Evolutionary conservation across 2,329 filamentous ascomycete species (phyloP).

Genomic region (Arthrobotrys entomopaga): DNA sequence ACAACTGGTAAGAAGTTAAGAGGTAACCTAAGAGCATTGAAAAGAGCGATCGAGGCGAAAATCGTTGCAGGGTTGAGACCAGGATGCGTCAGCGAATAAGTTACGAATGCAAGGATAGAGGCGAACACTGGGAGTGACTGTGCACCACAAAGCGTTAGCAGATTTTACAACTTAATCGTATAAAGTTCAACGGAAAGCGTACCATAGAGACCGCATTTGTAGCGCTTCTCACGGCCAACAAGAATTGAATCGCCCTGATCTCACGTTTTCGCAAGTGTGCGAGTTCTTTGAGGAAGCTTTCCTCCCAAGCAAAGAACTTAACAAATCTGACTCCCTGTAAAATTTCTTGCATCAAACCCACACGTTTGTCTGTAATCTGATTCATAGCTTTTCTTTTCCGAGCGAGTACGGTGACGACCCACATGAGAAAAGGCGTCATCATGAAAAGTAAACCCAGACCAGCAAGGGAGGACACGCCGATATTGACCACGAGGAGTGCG

Average conservation of each 20-base stretch:
- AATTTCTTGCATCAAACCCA: constrained; percentile 94
- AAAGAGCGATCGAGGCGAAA: constrained; percentile 92
- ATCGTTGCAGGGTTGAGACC: constrained; percentile 77
- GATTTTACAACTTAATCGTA: neutral
- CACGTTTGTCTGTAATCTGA: constrained; percentile 98
- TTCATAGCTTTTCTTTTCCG: constrained; percentile 94
- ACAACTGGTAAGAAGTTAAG: constrained; percentile 89
- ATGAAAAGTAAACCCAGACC: constrained; percentile 94
- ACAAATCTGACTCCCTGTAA: constrained; percentile 99
- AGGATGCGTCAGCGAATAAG: constrained; percentile 75
- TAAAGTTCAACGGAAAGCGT: constrained; percentile 63
- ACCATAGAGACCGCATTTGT: constrained; percentile 91
- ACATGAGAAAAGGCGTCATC: constrained; percentile 94
- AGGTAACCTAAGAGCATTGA: constrained; percentile 89
- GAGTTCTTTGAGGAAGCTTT: constrained; percentile 92
- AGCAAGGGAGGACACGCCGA: constrained; percentile 93
- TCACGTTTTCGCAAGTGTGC: constrained; percentile 86
- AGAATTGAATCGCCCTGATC: constrained; percentile 82
- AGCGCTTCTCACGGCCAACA: constrained; percentile 83
- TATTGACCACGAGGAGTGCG: constrained; percentile 91
- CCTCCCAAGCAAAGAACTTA: constrained; percentile 97
- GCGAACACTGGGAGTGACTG: constrained; percentile 84
- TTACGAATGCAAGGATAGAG: constrained; percentile 94
- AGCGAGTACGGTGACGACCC: constrained; percentile 88
- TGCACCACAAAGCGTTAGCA: constrained; percentile 56